Base-by-base conservation (phyloP, 495 filamentous ascomycete species). In the Rhypophila decipiens region DNA sequence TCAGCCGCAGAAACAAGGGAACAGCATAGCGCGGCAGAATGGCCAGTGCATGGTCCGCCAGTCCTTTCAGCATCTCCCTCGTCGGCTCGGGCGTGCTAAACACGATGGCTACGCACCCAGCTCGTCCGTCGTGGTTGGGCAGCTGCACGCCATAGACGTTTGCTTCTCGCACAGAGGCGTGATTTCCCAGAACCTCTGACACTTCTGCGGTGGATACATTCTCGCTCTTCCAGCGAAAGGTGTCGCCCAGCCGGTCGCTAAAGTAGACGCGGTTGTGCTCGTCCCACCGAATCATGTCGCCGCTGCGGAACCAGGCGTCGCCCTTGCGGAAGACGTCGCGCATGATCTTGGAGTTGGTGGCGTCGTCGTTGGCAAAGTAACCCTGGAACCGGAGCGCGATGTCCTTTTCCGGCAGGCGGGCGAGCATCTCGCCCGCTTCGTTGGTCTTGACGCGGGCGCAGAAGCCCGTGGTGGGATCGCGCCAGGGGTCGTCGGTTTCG, bases 161-260 rank as follows among this genome's bases (percentile, higher is more conserved):
- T 17, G 87, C 86, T 61, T 95, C 90, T 18, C 75, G 63, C 5
- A 95, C 75, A 0, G 72, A 71, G 0, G 85, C 72, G 49, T 90
- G 85, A 1, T 63, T 52, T 3, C 87, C 84, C 0, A 96, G 52
- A 0, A 79, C 80, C 44, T 88, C 79, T 21, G 79, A 74, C 1
- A 94, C 90, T 48, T 94, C 91, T 13, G 82, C 81, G 1, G 90
- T 91, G 5, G 82, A 85, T 3, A 95, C 87, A 41, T 96, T 97
- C 66, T 97, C 91, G 42, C 79, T 81, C 71, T 95, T 95, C 91
- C 90, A 97, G n/a, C 91, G 81, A 69, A 86, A 97, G 0, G 91
- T 96, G 57, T 97, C 91, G 23, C 91, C 91, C 24, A 97, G 83
- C 5, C 90, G 82, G 62, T 97, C 91, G 39, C 78, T 76, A 67